Conservation (phyloP, 139 green algal genomes). For the Deuterostichococcus epilithicus region DNA sequence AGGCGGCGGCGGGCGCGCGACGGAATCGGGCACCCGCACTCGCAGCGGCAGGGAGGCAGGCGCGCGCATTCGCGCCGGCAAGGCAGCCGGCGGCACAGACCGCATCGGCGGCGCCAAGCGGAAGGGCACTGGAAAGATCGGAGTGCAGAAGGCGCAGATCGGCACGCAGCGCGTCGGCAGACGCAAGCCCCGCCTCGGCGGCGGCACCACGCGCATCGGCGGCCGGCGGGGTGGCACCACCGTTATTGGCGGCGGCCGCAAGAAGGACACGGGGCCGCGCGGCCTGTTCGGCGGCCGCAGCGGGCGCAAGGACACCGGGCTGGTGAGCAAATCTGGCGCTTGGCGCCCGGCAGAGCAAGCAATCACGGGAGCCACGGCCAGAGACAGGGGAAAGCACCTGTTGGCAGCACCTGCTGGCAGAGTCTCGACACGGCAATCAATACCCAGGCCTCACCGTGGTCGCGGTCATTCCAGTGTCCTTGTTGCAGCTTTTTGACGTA, state of each 20-base stretch:
- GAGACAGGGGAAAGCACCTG: too few relatives aligned
- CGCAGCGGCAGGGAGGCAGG: background rate
- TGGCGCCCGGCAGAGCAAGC: too few relatives aligned
- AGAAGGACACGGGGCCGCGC: background rate
- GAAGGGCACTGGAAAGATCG: background rate
- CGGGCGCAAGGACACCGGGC: background rate
- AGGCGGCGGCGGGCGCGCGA: background rate
- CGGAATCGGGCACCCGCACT: background rate
- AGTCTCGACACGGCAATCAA: too few relatives aligned
- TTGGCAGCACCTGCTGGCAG: too few relatives aligned
- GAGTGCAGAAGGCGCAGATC: background rate
- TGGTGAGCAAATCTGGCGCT: too few relatives aligned
- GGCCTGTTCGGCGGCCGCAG: background rate
- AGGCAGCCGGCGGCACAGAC: too few relatives aligned
- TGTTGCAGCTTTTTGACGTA: too few relatives aligned
- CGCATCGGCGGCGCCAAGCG: background rate
- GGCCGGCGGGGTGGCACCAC: background rate
- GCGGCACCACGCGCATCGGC: background rate
- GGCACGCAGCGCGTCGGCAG: background rate
- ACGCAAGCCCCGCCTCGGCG: background rate
- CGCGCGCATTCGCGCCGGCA: too few relatives aligned
- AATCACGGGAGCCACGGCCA: too few relatives aligned
- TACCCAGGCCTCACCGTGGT: too few relatives aligned
- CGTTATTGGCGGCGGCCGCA: background rate
- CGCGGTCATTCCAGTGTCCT: too few relatives aligned